phyloP scores from a whole-genome alignment of 371 early-diverging fungal genomes.

The Dichotomocladium elegans region DNA sequence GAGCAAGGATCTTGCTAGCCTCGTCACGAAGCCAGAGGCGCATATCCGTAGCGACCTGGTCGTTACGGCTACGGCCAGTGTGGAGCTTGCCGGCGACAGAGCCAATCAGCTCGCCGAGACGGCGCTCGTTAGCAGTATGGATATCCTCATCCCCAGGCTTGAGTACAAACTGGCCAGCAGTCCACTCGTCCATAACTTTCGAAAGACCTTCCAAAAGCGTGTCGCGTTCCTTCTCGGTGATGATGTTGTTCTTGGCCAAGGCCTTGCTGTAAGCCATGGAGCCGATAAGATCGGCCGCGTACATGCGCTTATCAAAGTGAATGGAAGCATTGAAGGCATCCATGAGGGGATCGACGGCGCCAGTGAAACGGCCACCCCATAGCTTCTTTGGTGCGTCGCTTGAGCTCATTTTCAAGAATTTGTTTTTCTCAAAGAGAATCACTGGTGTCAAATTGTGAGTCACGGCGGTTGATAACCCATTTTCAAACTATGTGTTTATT shows the following conservation, averaged over 20 bases:
- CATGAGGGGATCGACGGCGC: constrained; percentile 94
- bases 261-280: constrained; percentile 92
- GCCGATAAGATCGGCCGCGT: constrained; percentile 83
- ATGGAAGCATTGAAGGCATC: constrained; percentile 94
- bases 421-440: too few relatives aligned
- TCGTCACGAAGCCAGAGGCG: constrained; percentile 91
- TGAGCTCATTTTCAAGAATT: background rate
- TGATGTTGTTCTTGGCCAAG: constrained; percentile 66
- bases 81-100: constrained; percentile 93
- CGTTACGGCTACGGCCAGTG: constrained; percentile 93
- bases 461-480: too few relatives aligned
- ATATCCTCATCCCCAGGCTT: constrained; percentile 93
- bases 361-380: constrained; percentile 76
- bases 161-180: constrained; percentile 65
- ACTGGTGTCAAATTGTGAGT: too few relatives aligned
- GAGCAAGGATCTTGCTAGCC: constrained; percentile 51
- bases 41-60: constrained; percentile 98
- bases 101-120: constrained; percentile 91
- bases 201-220: constrained; percentile 72
- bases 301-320: constrained; percentile 89
- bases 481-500: too few relatives aligned
- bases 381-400: constrained; percentile 9
- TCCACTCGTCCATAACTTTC: constrained; percentile 83
- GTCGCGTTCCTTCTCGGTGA: constrained; percentile 73
- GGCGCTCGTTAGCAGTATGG: constrained; percentile 96